Base-by-base conservation (phyloP, 176 grass and related monocot genomes). In the Triticum monococcum region DNA sequence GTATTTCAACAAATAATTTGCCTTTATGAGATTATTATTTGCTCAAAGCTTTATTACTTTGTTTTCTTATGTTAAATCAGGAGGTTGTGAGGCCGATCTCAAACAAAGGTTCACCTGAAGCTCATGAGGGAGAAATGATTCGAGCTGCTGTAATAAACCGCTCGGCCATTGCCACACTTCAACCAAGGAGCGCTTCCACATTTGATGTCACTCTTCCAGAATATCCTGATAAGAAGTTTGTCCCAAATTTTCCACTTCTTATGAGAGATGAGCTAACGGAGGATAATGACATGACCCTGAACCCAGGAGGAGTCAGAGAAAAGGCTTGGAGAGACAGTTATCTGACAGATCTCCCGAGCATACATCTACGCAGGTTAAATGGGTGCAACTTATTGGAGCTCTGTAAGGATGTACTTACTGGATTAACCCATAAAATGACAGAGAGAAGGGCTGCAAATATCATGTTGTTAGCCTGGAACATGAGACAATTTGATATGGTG, bases 51-150 rank as follows among this genome's bases (percentile, higher is more conserved):
- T 79, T 71, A 75, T 32, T 57, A 87, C 60, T 72, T 82, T n/a
- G 22, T 84, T 80, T 64, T 12, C 77, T 85, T 2, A 30, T 88
- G 45, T 79, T 40, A 57, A 92, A 76, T 24, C 82, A 92, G 82
- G 82, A 92, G 28, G 22, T 78, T 40, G 14, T 79, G 28, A 92
- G 66, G 43, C 57, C 72, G 28, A 22, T 82, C 43, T 83, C 81
- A 31, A 85, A 72, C 7, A 84, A 72, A 79, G 78, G 46, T 91
- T 89, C 77, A 30, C 23, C 60, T 28, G 40, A 48, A 48, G 71
- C 40, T 48, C 16, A 75, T 3, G 12, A 75, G 41, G 23, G 18
- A 26, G 72, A 50, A 30, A 48, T 50, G 24, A 75, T 75, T 75
- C 23, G 43, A 30, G 72, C 23, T 75, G 72, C 72, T 75, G 46